Evolutionary conservation across 2,329 filamentous ascomycete species (phyloP).

Genomic region (Metarhizium anisopliae): DNA sequence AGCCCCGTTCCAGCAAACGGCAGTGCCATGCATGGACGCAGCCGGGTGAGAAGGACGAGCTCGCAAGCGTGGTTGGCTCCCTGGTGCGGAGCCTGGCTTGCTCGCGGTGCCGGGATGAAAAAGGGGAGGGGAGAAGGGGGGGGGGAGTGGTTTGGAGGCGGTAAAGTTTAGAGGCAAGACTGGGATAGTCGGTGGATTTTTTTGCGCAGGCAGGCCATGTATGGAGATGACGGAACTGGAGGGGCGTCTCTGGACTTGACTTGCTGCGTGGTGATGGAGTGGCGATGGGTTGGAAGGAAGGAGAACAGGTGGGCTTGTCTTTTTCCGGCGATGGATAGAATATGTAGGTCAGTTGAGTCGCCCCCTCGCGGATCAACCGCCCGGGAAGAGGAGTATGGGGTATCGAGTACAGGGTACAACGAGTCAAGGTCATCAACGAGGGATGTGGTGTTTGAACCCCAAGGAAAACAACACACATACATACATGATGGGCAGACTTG

Average conservation of each 20-base stretch:
- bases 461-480: too few species aligned
- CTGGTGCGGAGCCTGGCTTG: background rate
- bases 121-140: too few species aligned
- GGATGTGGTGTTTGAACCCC: too few species aligned
- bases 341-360: too few species aligned
- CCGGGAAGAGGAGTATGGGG: too few species aligned
- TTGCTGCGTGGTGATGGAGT: background rate
- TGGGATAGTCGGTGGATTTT: background rate
- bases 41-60: background rate
- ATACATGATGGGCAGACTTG: too few species aligned
- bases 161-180: conserved; percentile 9
- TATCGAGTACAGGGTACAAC: too few species aligned
- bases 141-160: conserved; percentile 9
- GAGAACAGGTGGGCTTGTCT: background rate
- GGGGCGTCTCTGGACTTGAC: background rate
- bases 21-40: background rate
- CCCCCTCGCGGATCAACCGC: too few species aligned
- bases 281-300: background rate
- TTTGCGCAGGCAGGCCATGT: background rate
- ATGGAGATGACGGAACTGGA: background rate
- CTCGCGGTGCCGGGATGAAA: background rate
- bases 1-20: background rate
- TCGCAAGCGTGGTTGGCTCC: background rate
- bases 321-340: conserved; percentile 1
- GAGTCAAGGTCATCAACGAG: too few species aligned